Evolutionary conservation across 371 early-diverging fungal genomes (phyloP).

Genomic region (Dichotomocladium elegans): DNA sequence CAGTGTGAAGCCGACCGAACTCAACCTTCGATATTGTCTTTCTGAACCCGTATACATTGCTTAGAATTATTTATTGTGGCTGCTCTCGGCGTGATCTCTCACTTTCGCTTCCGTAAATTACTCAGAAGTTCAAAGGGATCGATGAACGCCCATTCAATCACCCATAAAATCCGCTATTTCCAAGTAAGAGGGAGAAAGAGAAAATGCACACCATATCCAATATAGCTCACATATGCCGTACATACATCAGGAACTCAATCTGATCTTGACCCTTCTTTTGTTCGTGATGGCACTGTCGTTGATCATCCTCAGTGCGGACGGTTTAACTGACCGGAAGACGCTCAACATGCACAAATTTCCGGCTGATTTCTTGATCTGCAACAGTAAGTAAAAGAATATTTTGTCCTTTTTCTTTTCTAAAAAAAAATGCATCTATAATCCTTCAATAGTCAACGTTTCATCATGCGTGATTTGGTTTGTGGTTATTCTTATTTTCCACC

Average conservation of each 20-base stretch:
- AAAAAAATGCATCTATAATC: too few species aligned
- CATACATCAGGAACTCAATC: slow-evolving; percentile 33
- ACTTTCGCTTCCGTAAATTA: slow-evolving; percentile 38
- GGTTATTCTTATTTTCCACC: slow-evolving; percentile 43
- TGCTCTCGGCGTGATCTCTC: slow-evolving; percentile 39
- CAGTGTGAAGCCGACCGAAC: too few species aligned
- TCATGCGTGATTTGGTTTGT: slow-evolving; percentile 32
- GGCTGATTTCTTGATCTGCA: slow-evolving; percentile 44
- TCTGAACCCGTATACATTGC: background rate
- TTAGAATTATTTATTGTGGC: slow-evolving; percentile 33
- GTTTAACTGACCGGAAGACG: slow-evolving; percentile 22
- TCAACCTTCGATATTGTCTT: background rate
- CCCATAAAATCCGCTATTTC: slow-evolving; percentile 37
- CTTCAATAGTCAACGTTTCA: slow-evolving; percentile 28
- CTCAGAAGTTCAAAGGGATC: slow-evolving; percentile 18
- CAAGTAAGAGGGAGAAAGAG: slow-evolving; percentile 15
- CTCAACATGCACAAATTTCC: slow-evolving; percentile 36
- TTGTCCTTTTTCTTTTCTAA: too few species aligned
- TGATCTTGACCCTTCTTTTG: slow-evolving; percentile 28
- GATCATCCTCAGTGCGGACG: slow-evolving; percentile 39
- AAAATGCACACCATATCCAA: too few species aligned
- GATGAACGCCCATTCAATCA: slow-evolving; percentile 27
- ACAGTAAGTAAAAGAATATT: slow-evolving; percentile 23
- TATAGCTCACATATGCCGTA: too few species aligned
- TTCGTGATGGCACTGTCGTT: slow-evolving; percentile 25